Percentiles rank a stretch among this genome's conserved stretches.
phyloP scores from a whole-genome alignment of 1,139 yeast species.

The Arxiozyma telluris region DNA sequence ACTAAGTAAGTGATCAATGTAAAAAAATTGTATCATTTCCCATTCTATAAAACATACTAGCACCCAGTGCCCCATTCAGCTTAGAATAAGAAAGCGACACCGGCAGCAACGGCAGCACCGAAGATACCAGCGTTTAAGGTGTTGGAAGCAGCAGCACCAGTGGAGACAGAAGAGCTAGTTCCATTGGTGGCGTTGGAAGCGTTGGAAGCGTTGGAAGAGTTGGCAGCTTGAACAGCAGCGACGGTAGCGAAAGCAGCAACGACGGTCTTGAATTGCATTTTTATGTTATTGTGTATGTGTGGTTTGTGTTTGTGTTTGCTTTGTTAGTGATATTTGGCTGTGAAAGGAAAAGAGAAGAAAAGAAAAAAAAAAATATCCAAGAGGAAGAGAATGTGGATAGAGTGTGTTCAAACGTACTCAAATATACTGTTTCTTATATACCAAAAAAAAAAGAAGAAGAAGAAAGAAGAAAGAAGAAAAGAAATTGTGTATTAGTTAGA shows the following conservation, averaged over 20 bases:
- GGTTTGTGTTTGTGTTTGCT: not conserved
- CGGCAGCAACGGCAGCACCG: conserved; percentile 71
- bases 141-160: conserved; percentile 48
- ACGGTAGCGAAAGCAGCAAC: conserved; percentile 26
- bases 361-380: not conserved
- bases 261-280: conserved; percentile 49
- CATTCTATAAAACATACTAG: conserved; percentile 63
- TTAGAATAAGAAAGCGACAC: conserved; percentile 61
- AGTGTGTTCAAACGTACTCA: conserved; percentile 2
- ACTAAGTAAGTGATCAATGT: not conserved
- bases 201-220: conserved; percentile 29
- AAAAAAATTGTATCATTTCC: conserved; percentile 17
- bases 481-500: no score
- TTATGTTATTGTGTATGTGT: not conserved
- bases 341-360: not conserved
- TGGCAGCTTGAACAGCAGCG: conserved; percentile 30
- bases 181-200: conserved; percentile 26
- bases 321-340: not conserved
- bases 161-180: conserved; percentile 32
- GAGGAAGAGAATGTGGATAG: no score
- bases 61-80: conserved; percentile 51
- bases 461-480: no score
- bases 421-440: not conserved
- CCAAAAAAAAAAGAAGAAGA: not conserved
- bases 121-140: conserved; percentile 53